Base-by-base conservation (phyloP, 306 rosid species). In the Cucumis sativus region DNA sequence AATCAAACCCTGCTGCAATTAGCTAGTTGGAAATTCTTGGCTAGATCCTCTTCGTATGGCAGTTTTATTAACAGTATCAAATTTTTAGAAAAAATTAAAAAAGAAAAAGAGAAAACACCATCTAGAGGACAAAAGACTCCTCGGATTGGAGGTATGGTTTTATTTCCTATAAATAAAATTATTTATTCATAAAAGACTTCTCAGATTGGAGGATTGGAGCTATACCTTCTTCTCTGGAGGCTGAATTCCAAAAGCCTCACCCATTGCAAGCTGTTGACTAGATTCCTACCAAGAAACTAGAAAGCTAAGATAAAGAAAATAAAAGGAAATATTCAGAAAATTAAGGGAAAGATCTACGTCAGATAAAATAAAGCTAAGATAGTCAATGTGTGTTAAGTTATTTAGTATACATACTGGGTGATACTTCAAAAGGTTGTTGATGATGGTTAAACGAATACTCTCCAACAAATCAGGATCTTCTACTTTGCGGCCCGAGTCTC, bases 401-500 rank as follows among this genome's bases (percentile, higher is more conserved):
- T 60, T 70, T 45, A 75, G 56, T 77, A 82, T 80, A 79, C 95
- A 79, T 88, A 94, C 98, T 41, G 98, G 98, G 81, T 95, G 98
- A 83, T 88, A 95, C 83, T 95, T 86, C 90, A 95, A 85, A 77
- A 95, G 87, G 84, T 95, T 95, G 87, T 76, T 88, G 83, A 95
- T 95, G 86, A 95, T 88, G 82, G 98, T 92, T 41, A 95, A 96
- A 68, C 97, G 92, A 83, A 95, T 95, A 49, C 90, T 89, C 93
- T 95, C 98, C 25, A 95, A 82, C 93, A 88, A 87, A 80, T 89
- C 97, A 60, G 97, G 97, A 86, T 95, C 93, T 82, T 92, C 98
- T 81, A 95, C 98, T 90, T 95, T 95, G 76, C 98, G 95, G 41
- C 98, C 98, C 7, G 90, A 88, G 79, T 84, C 93, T 82, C 98